Base-by-base conservation (phyloP, 257 asterid species). In the Paulownia fortunei region DNA sequence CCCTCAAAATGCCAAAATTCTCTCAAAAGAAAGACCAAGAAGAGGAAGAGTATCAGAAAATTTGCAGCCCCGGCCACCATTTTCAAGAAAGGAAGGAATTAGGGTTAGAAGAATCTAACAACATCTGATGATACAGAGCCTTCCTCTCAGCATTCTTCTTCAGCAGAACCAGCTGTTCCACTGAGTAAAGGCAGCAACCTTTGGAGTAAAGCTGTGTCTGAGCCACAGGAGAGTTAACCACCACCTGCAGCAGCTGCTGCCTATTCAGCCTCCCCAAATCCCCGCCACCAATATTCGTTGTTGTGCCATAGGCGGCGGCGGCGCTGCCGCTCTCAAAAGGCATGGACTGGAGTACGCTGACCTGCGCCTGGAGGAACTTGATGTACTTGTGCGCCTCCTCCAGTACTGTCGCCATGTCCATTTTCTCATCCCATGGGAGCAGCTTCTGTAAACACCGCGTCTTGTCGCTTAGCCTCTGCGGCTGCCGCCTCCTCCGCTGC, bases 341-440 rank as follows among this genome's bases (percentile, higher is more conserved):
- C 98, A 93, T 93, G 44, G 79, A 80, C 81, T 85, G 86, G 44
- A 93, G 91, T 10, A 80, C 89, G 74, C 82, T 82, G 27, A 88
- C 75, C 77, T 93, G 97, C 85, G 95, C 96, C 87, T 88, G 87
- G 62, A 93, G 93, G 79, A 92, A 90, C 63, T 77, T 84, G 82
- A 93, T 85, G 86, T 93, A 93, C 81, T 87, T 91, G 87, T 83
- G 86, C 68, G 95, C 86, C 89, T 92, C 94, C 77, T 89, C 97
- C 42, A 91, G 85, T 82, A 89, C 87, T 6, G 90, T 89, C 77
- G 91, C 92, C 79, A 73, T 89, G 83, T 92, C 95, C 96, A 89
- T 88, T 39, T 84, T 88, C 76, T 34, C 74, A 19, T 84, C 91
- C 87, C 86, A 76, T 9, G 98, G 97, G 60, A 92, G 80, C 58